Percentiles rank a stretch among this genome's conserved stretches.
Evolutionary conservation across 208 protist genomes (phyloP).

Genomic region (Trypanosoma cruzi): DNA sequence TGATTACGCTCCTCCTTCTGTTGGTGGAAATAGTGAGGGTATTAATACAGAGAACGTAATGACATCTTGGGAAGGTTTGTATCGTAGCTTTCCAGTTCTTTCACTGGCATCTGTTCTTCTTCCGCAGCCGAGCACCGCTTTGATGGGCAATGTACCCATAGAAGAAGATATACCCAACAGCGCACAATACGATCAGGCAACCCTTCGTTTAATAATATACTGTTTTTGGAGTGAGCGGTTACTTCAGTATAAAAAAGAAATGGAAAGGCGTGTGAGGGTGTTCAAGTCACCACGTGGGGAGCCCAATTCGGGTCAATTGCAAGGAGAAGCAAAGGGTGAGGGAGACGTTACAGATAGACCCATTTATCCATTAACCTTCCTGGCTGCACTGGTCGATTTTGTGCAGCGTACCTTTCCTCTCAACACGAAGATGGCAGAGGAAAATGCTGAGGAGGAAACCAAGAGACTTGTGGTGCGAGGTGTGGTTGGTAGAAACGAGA

Average conservation of each 20-base stretch:
- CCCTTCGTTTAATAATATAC: slow-evolving; percentile 71
- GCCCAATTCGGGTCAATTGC: neutral
- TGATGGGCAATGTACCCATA: slow-evolving; percentile 12
- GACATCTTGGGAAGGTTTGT: slow-evolving; percentile 14
- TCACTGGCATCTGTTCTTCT: slow-evolving; percentile 71
- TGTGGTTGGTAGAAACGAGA: slow-evolving; percentile 16
- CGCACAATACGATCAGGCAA: slow-evolving; percentile 54
- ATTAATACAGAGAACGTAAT: neutral
- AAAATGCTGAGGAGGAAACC: neutral
- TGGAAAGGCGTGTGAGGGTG: slow-evolving; percentile 24
- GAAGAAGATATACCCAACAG: slow-evolving; percentile 40
- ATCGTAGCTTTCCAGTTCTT: slow-evolving; percentile 65
- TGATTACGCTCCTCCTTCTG: slow-evolving; percentile 36
- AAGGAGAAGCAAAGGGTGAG: neutral
- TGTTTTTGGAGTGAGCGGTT: slow-evolving; percentile 77
- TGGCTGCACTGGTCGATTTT: slow-evolving; percentile 59
- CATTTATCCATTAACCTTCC: slow-evolving; percentile 33
- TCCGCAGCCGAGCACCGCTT: slow-evolving; percentile 34
- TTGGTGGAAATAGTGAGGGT: neutral
- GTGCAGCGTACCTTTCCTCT: slow-evolving; percentile 12
- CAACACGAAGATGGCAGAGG: neutral
- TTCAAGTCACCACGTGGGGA: neutral
- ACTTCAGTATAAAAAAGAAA: slow-evolving; percentile 49
- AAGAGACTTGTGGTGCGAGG: slow-evolving; percentile 24
- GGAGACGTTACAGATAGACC: neutral